A percentile compares a stretch with the other conserved stretches of the same genome.
Evolutionary conservation across 768 basidiomycete genomes (phyloP).

Genomic region (Boletales sp.): DNA sequence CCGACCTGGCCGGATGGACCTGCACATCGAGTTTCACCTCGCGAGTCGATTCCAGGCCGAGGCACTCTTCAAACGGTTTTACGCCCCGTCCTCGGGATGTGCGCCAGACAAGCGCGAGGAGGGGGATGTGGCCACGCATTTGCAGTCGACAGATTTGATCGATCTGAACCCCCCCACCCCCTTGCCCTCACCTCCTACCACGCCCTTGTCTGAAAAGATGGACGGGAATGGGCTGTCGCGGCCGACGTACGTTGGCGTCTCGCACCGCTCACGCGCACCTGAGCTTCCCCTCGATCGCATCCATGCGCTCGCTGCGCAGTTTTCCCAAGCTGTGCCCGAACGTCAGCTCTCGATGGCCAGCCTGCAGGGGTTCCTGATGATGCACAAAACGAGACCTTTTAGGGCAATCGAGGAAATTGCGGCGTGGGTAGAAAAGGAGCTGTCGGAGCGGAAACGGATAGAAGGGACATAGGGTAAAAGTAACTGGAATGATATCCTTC

Average conservation of each 20-base stretch:
- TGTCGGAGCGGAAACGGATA: slow-evolving; percentile 1
- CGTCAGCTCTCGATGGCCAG: slow-evolving; percentile 40
- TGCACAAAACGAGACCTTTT: slow-evolving; percentile 56
- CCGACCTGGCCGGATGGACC: slow-evolving; percentile 78
- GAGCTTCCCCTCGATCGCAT: slow-evolving; percentile 39
- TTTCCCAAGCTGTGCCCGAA: slow-evolving; percentile 52
- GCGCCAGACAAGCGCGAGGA: not conserved
- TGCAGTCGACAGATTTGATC: slow-evolving; percentile 10
- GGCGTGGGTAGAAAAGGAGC: slow-evolving; percentile 50
- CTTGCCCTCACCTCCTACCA: not conserved
- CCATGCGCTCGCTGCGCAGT: slow-evolving; percentile 48
- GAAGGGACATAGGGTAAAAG: not conserved
- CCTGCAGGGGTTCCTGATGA: slow-evolving; percentile 63
- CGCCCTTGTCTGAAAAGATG: slow-evolving; percentile 15
- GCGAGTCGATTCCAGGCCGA: slow-evolving; percentile 66
- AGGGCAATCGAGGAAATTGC: slow-evolving; percentile 47
- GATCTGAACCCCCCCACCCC: slow-evolving; percentile 6
- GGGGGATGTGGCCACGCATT: not conserved
- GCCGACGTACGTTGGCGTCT: slow-evolving; percentile 10
- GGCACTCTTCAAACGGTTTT: slow-evolving; percentile 68
- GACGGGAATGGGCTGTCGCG: not conserved
- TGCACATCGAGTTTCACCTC: slow-evolving; percentile 74
- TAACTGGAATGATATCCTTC: not conserved
- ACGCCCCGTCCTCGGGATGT: slow-evolving; percentile 37
- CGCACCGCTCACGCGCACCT: slow-evolving; percentile 36